phyloP scores from a whole-genome alignment of 2,329 filamentous ascomycete genomes.

The Aspergillus neoniger region DNA sequence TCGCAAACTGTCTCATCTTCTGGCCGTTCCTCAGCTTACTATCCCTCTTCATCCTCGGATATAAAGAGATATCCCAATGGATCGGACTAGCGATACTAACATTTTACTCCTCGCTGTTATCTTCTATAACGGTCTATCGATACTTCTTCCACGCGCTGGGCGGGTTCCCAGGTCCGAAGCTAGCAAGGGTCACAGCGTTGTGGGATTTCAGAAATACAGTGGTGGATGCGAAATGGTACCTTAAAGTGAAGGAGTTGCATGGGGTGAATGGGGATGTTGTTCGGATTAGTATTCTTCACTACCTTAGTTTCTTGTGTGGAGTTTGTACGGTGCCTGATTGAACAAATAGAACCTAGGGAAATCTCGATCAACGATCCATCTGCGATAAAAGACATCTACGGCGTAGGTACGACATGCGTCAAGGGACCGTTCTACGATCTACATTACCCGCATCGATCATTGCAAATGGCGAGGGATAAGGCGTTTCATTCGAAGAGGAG shows the following conservation, averaged over 20 bases:
- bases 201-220: constrained; percentile 3
- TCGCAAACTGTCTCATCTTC: neutral
- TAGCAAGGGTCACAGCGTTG: constrained; percentile 3
- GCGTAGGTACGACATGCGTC: constrained; percentile 8
- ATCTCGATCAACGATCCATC: constrained; percentile 12
- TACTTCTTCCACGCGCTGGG: constrained; percentile 9
- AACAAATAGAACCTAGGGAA: constrained; percentile 8
- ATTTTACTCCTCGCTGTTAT: neutral
- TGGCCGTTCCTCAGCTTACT: neutral
- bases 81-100: neutral
- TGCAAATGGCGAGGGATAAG: constrained; percentile 16
- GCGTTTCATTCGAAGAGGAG: constrained; percentile 10
- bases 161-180: constrained; percentile 1
- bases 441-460: constrained; percentile 10
- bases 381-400: constrained; percentile 9
- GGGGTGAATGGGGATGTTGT: constrained; percentile 10
- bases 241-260: constrained; percentile 11
- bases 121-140: constrained; percentile 13
- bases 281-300: constrained; percentile 12
- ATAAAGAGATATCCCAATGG: neutral
- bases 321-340: neutral
- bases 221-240: constrained; percentile 10
- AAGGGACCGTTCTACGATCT: constrained; percentile 15
- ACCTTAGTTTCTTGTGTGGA: neutral
- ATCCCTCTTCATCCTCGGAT: neutral